Conservation (phyloP, 2,329 filamentous ascomycete species). For the Aspergillus sp. region DNA sequence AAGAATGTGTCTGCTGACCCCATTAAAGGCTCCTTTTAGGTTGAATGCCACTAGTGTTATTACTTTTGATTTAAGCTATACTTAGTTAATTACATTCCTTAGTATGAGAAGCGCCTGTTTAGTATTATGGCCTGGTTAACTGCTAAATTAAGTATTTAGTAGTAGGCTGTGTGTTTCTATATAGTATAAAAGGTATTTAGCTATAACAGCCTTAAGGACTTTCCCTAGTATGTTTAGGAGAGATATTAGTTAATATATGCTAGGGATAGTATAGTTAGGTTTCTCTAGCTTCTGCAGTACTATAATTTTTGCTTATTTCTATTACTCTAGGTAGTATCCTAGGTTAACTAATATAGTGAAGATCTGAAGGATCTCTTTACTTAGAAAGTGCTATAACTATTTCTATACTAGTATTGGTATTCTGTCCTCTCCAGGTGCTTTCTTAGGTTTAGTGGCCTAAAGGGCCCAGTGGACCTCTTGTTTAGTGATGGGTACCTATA, state of each 20-base stretch:
- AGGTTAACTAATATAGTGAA: constrained; percentile 12
- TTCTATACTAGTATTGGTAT: constrained; percentile 14
- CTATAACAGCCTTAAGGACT: constrained; percentile 13
- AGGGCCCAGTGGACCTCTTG: constrained; percentile 10
- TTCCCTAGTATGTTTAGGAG: constrained; percentile 19
- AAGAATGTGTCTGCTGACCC: no score
- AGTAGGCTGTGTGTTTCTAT: constrained; percentile 15
- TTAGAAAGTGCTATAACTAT: constrained; percentile 4
- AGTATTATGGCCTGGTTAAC: constrained; percentile 8
- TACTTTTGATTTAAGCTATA: no score
- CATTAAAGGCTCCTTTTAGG: no score
- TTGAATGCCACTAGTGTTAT: no score
- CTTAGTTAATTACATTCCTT: no score
- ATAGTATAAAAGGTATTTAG: constrained; percentile 11
- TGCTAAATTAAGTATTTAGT: constrained; percentile 17
- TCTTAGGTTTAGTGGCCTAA: constrained; percentile 9
- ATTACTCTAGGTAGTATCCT: constrained; percentile 14
- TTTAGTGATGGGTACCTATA: constrained; percentile 13
- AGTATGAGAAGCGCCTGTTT: constrained; percentile 23
- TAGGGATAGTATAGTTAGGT: constrained; percentile 16
- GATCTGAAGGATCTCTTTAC: constrained; percentile 3
- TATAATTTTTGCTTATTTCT: constrained; percentile 15
- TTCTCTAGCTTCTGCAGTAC: constrained; percentile 21
- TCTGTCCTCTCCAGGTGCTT: constrained; percentile 11
- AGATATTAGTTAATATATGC: constrained; percentile 22